phyloP scores from a whole-genome alignment of 1,139 yeast genomes.

The Lodderomyces metapsilosis region DNA sequence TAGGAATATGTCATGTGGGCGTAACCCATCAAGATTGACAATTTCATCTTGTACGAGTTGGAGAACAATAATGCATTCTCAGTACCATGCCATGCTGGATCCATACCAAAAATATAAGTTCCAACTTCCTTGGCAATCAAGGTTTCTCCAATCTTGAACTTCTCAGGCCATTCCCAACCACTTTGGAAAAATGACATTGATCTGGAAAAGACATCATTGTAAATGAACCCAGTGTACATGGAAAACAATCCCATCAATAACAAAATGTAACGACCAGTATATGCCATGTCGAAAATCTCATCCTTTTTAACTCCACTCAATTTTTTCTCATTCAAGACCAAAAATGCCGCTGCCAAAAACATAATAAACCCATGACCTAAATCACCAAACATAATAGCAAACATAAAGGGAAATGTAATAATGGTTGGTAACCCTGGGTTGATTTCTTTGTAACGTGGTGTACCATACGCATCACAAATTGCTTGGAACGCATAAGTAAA shows the following conservation, averaged over 20 bases:
- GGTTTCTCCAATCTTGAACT: constrained; percentile 57
- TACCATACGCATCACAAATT: constrained; percentile 79
- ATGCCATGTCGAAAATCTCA: constrained; percentile 83
- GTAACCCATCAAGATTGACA: constrained; percentile 78
- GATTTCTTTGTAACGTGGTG: constrained; percentile 73
- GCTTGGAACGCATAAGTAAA: constrained; percentile 75
- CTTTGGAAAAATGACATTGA: constrained; percentile 71
- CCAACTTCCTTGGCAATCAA: constrained; percentile 57
- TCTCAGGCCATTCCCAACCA: constrained; percentile 75
- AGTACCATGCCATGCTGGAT: constrained; percentile 80
- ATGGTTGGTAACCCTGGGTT: constrained; percentile 80
- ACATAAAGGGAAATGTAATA: constrained; percentile 82
- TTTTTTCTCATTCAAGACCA: constrained; percentile 61
- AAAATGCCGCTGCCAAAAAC: constrained; percentile 53
- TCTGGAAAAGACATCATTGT: constrained; percentile 74
- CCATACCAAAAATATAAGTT: constrained; percentile 66
- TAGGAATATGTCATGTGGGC: constrained; percentile 75
- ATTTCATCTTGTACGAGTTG: constrained; percentile 79
- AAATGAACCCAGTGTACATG: constrained; percentile 74
- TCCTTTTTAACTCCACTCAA: constrained; percentile 64
- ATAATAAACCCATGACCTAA: constrained; percentile 75
- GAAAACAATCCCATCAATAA: constrained; percentile 76
- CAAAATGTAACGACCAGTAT: constrained; percentile 68
- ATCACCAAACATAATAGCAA: constrained; percentile 88
- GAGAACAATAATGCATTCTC: constrained; percentile 73